phyloP scores from a whole-genome alignment of 306 rosid genomes.

The Gastrolobium bilobum region DNA sequence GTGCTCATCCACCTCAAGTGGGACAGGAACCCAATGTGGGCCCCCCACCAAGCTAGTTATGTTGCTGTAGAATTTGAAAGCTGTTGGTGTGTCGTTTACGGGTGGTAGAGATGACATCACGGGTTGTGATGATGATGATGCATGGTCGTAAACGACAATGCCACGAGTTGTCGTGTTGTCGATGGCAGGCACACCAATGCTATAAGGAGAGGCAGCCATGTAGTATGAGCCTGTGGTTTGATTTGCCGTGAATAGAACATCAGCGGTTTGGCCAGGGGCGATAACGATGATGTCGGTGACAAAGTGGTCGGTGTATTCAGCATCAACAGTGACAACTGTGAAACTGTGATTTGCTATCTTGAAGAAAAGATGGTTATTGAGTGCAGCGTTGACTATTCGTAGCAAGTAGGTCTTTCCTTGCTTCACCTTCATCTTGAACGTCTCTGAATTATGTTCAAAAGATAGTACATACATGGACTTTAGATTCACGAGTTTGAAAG shows the following conservation, averaged over 20 bases:
- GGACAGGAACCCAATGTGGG: conserved; percentile 68
- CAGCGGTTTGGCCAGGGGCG: conserved; percentile 64
- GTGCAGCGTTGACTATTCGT: conserved; percentile 66
- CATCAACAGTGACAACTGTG: conserved; percentile 68
- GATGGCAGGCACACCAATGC: neutral
- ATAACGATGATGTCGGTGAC: conserved; percentile 55
- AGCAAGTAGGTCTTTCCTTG: conserved; percentile 62
- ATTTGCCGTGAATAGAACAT: conserved; percentile 59
- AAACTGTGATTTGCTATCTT: conserved; percentile 65
- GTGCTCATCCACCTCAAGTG: conserved; percentile 60
- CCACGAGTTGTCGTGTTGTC: conserved; percentile 55
- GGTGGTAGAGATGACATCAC: conserved; percentile 57
- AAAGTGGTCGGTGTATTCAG: conserved; percentile 57
- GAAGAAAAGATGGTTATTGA: conserved; percentile 65
- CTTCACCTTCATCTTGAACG: conserved; percentile 49
- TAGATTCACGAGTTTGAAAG: no score
- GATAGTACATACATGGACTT: no score
- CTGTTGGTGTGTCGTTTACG: conserved; percentile 51
- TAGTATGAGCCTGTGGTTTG: conserved; percentile 61
- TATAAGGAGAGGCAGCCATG: conserved; percentile 66
- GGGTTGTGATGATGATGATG: neutral
- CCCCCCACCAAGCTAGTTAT: conserved; percentile 49
- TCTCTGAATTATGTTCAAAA: conserved; percentile 29
- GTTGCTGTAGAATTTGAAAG: conserved; percentile 56
- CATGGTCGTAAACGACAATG: conserved; percentile 47